A percentile compares a stretch with the other conserved stretches of the same genome.
Evolutionary conservation across 2,329 filamentous ascomycete genomes (phyloP).

Genomic region (Dryadomyces quercus-mongolicae): DNA sequence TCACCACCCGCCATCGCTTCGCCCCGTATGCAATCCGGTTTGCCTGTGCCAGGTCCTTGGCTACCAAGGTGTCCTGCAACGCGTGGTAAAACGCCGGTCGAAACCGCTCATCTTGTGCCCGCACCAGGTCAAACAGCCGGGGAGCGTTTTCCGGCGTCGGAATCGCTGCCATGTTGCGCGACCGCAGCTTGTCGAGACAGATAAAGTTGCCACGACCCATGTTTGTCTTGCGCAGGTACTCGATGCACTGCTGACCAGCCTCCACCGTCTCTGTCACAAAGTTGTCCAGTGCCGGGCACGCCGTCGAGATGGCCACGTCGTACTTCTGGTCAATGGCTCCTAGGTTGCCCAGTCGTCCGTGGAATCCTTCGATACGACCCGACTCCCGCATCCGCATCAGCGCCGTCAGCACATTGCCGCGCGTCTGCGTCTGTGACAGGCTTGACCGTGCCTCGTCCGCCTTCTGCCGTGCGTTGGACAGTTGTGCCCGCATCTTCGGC

Average conservation of each 20-base stretch:
- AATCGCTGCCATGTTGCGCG: conserved; percentile 65
- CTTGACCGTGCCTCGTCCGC: conserved; percentile 91
- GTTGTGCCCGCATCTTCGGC: conserved; percentile 67
- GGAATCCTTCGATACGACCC: conserved; percentile 92
- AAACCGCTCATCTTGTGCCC: conserved; percentile 78
- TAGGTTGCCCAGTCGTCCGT: conserved; percentile 86
- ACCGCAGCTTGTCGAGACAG: conserved; percentile 75
- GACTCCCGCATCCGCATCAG: conserved; percentile 93
- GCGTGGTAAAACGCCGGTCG: conserved; percentile 89
- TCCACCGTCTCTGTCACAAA: conserved; percentile 96
- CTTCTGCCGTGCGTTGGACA: conserved; percentile 85
- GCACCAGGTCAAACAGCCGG: conserved; percentile 84
- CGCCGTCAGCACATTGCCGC: conserved; percentile 82
- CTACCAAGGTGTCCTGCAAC: conserved; percentile 88
- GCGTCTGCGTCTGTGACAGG: conserved; percentile 78
- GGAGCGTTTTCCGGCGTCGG: conserved; percentile 87
- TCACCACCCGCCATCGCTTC: conserved; percentile 91
- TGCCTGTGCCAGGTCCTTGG: conserved; percentile 84
- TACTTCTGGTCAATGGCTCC: conserved; percentile 90
- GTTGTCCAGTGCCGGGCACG: conserved; percentile 82
- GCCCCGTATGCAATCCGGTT: conserved; percentile 95
- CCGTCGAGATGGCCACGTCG: conserved; percentile 96
- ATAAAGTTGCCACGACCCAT: conserved; percentile 96
- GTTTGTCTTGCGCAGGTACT: conserved; percentile 94
- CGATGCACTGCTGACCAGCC: conserved; percentile 93